Percentiles rank a stretch among this genome's conserved stretches.
Conservation (phyloP, 2,329 filamentous ascomycete species). For the Exophiala bonariae region DNA sequence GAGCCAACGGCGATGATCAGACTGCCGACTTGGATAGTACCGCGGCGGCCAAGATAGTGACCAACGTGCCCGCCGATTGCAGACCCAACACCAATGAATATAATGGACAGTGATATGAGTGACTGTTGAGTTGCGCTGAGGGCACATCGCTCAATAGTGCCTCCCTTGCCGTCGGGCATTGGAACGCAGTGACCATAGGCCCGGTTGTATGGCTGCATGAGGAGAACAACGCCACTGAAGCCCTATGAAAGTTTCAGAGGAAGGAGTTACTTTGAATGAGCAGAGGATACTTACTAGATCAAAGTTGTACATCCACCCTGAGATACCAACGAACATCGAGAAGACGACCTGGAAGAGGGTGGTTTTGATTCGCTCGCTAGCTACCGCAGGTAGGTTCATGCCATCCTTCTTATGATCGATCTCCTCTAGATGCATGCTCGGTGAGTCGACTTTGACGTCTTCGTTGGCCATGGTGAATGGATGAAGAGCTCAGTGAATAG, state of each 20-base stretch:
- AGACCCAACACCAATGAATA: constrained; percentile 32
- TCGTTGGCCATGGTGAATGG: constrained; percentile 1
- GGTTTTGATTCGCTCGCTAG: too few relatives aligned
- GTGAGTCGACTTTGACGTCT: neutral
- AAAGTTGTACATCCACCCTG: constrained; percentile 10
- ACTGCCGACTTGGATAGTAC: constrained; percentile 63
- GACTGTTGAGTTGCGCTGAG: constrained; percentile 31
- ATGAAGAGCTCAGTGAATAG: too few relatives aligned
- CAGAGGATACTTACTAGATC: constrained; percentile 1
- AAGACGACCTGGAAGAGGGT: constrained; percentile 2
- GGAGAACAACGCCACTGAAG: constrained; percentile 1
- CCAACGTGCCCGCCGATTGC: constrained; percentile 62
- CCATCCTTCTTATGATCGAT: too few relatives aligned
- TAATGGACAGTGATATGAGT: constrained; percentile 29
- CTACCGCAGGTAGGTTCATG: too few relatives aligned
- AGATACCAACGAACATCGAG: constrained; percentile 2
- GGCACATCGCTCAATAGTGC: neutral
- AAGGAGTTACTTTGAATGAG: neutral
- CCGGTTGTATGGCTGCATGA: neutral
- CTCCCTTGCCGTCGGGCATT: neutral
- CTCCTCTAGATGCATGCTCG: too few relatives aligned
- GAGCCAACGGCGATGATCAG: constrained; percentile 67
- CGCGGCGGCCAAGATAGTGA: constrained; percentile 57
- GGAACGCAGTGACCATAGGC: neutral
- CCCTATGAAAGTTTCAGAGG: neutral